Percentiles rank a stretch among this genome's conserved stretches.
These are phyloP conservation scores for Perkinsela sp. DNA, from an alignment of 208 protist genomes.

Conservation along the genomic window DNA sequence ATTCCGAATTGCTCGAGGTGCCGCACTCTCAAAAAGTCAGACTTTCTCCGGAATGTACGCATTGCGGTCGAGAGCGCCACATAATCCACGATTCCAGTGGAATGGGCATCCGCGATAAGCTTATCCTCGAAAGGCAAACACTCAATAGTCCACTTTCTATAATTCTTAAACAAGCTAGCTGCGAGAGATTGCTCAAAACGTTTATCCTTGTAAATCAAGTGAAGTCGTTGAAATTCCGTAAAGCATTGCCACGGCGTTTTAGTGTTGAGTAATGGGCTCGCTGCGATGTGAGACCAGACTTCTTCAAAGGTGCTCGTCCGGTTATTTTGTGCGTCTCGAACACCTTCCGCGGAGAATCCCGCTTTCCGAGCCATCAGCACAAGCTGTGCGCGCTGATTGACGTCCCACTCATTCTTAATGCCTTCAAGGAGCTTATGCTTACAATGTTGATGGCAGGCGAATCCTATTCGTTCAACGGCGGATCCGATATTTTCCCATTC, in stretches of 20 bases:
- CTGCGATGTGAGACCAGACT: background rate
- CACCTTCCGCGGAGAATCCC: background rate
- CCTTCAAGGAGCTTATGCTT: no score
- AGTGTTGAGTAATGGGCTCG: background rate
- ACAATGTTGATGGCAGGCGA: background rate
- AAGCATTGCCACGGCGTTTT: background rate
- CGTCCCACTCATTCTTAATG: background rate
- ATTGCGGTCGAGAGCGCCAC: background rate
- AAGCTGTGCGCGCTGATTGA: background rate
- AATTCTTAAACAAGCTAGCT: no score
- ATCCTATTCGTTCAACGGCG: background rate
- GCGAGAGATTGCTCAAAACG: no score
- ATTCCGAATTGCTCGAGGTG: background rate
- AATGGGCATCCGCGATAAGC: background rate
- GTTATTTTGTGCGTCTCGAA: background rate
- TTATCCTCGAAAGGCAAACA: background rate
- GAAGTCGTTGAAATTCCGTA: background rate
- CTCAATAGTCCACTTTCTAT: no score
- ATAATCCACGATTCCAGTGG: background rate
- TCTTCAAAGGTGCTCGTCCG: background rate
- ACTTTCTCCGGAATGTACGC: background rate
- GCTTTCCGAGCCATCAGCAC: background rate
- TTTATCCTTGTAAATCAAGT: no score
- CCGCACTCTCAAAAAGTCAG: background rate
- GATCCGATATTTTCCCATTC: background rate